phyloP scores from a whole-genome alignment of 176 grass and related monocot genomes.

The Musa beccarii region DNA sequence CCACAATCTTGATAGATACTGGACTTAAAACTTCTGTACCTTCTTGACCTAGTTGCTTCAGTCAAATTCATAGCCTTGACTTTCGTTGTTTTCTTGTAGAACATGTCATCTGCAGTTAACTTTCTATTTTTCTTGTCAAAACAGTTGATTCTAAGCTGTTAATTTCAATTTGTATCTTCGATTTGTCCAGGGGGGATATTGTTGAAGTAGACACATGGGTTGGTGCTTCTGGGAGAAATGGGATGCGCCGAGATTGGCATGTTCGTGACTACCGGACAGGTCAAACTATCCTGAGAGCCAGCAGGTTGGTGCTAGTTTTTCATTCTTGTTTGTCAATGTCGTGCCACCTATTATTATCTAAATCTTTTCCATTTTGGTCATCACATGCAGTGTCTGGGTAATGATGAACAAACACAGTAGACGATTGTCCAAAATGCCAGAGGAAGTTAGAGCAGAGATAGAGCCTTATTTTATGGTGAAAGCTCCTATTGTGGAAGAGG shows the following conservation, averaged over 20 bases:
- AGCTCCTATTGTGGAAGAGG: constrained; percentile 60
- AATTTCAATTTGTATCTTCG: not conserved
- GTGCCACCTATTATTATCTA: constrained; percentile 10
- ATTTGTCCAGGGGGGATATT: constrained; percentile 68
- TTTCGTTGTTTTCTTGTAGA: not conserved
- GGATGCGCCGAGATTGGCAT: constrained; percentile 93
- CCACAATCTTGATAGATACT: too few species aligned
- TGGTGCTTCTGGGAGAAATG: constrained; percentile 80
- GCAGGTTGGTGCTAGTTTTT: constrained; percentile 30
- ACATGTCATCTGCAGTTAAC: not conserved
- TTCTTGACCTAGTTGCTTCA: too few species aligned
- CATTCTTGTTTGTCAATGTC: not conserved
- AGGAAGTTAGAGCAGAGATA: constrained; percentile 85
- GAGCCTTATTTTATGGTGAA: constrained; percentile 62
- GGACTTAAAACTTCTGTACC: too few species aligned
- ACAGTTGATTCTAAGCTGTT: not conserved
- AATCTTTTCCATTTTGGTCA: not conserved
- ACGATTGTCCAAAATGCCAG: constrained; percentile 80
- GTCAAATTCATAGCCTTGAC: too few species aligned
- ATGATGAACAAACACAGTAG: constrained; percentile 96
- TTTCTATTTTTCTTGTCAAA: not conserved
- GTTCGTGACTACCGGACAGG: constrained; percentile 66
- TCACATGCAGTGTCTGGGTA: constrained; percentile 72
- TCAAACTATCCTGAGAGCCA: constrained; percentile 70
- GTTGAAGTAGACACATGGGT: constrained; percentile 93